These are phyloP conservation scores for Talaromyces rugulosus DNA, from an alignment of 2,329 filamentous ascomycete genomes.

Conservation along the genomic window DNA sequence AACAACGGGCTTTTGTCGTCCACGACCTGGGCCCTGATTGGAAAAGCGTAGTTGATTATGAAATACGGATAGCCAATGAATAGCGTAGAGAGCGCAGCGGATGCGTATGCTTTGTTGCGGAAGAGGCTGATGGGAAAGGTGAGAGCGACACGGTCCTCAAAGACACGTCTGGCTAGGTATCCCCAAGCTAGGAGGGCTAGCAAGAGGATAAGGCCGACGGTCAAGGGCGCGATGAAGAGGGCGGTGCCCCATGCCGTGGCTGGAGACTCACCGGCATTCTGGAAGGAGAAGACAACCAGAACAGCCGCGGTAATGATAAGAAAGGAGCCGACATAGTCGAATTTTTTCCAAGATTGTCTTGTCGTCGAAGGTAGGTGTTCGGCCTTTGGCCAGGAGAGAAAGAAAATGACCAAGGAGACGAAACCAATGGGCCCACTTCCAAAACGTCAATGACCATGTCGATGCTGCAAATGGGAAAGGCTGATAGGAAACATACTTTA, in stretches of 20 bases:
- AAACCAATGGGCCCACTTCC: neutral
- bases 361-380: neutral
- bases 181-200: neutral
- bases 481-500: neutral
- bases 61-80: neutral
- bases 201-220: neutral
- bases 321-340: neutral
- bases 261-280: neutral
- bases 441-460: neutral
- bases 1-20: neutral
- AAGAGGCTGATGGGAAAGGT: neutral
- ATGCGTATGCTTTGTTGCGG: neutral
- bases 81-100: neutral
- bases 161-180: neutral
- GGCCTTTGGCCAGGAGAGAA: neutral
- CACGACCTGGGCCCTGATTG: neutral
- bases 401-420: neutral
- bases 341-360: neutral
- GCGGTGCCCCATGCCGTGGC: neutral
- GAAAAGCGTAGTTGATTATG: neutral
- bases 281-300: neutral
- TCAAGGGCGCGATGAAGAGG: neutral
- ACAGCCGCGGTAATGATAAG: neutral
- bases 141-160: neutral
- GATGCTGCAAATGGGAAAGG: neutral